Percentiles rank a stretch among this genome's conserved stretches.
These are phyloP conservation scores for Talaromyces sp. DNA, from an alignment of 2,329 filamentous ascomycete genomes.

Conservation along the genomic window DNA sequence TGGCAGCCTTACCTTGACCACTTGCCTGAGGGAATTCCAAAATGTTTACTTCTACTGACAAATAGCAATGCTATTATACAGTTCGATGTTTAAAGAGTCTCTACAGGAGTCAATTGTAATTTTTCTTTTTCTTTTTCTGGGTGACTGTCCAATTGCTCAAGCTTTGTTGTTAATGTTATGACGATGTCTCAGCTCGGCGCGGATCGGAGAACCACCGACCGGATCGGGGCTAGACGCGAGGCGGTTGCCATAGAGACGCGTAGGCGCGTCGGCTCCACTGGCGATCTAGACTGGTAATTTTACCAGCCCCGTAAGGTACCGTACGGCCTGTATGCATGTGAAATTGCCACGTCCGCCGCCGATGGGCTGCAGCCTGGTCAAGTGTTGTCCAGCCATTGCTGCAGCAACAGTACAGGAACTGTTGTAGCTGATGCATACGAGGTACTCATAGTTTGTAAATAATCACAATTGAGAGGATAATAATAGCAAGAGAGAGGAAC, in stretches of 20 bases:
- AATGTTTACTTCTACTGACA: not conserved
- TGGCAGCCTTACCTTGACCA: not conserved
- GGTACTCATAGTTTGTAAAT: not conserved
- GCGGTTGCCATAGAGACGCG: constrained; percentile 9
- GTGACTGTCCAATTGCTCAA: no score
- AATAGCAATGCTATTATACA: not conserved
- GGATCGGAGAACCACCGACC: not conserved
- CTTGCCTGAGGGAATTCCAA: no score
- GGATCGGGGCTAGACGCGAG: constrained; percentile 6
- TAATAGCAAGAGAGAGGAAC: not conserved
- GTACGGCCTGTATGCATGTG: not conserved
- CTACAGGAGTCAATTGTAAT: not conserved
- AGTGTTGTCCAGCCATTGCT: not conserved
- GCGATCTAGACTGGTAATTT: not conserved
- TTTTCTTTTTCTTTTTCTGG: no score
- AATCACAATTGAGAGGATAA: no score
- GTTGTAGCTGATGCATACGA: not conserved
- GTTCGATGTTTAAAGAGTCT: not conserved
- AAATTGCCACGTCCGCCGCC: not conserved
- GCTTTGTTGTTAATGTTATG: not conserved
- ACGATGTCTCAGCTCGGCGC: not conserved
- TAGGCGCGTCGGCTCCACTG: not conserved
- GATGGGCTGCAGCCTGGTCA: not conserved
- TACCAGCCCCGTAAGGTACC: not conserved
- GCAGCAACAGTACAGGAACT: not conserved